Base-by-base conservation (phyloP, 1,284 basidiomycete species). In the Papiliotrema laurentii region DNA sequence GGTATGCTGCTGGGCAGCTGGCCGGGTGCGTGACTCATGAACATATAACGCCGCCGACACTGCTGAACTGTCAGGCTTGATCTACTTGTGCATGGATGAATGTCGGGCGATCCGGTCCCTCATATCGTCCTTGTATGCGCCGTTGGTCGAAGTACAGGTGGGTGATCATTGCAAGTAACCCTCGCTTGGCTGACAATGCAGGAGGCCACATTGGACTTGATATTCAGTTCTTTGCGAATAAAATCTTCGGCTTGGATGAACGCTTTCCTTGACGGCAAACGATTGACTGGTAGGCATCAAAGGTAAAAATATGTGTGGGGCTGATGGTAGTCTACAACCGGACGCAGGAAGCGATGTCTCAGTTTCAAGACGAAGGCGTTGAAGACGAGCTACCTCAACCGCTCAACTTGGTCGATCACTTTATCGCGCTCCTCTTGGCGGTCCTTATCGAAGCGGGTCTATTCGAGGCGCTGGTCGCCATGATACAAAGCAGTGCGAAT, bases 1-100 rank as follows among this genome's bases (percentile, higher is more conserved):
- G 82, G 85, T 35, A 79, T 86, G 31, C 85, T 97, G 77, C 72
- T 99, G 42, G 81, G 87, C 40, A 91, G 88, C 10, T 99, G 94
- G 93, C 86, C 88, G 55, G 94, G 93, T 91, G 61, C 48, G 85
- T 75, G n/a, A 4, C 26, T 18, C 36, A 39, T 30, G 36, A 18
- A 26, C 38, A 34, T 22, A 52, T 28, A 13, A 47, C 37, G 18
- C 18, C 24, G 26, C 25, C 41, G 49, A 41, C 33, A 39, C 10
- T 21, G 43, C 45, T 49, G 26, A 44, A 21, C 25, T 52, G 2
- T 4, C 75, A 86, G 92, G 92, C 7, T 72, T 98, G 27, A 83
- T 97, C 79, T 97, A 97, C 69, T 84, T 97, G 57, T 96, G 90
- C 72, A 84, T 93, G 81, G 81, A 93, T 66, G 82, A 89, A 60